Base-by-base conservation (phyloP, 2,329 filamentous ascomycete species). In the Malbranchea zuffiana region DNA sequence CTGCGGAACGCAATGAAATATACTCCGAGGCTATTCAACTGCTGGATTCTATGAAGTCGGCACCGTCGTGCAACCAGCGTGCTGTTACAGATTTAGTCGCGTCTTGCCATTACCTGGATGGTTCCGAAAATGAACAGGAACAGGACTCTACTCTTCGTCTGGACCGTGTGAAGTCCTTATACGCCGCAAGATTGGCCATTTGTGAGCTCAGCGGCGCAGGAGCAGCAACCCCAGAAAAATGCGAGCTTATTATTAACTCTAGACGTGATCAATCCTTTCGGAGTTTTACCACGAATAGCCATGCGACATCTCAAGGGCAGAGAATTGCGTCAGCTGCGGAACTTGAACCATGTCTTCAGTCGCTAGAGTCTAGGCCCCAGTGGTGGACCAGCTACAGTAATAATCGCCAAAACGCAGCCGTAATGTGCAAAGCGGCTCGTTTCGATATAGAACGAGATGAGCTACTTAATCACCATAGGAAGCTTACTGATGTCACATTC, bases 301-400 rank as follows among this genome's bases (percentile, higher is more conserved):
- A 33, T 8, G 8, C n/a, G 8, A 33, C 25, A 15, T 4, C 13
- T 16, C 24, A 12, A 7, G 7, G 24, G 6, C 21, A 23, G 6
- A 11, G 6, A 15, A 13, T 12, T 5, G 11, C 18, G 13, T n/a
- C 46, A n/a, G 32, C 35, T 4, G 46, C 55, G 17, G 33, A 55
- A 12, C 44, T 77, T 16, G 59, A 63, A 30, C 48, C 57, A 6
- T 82, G 77, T 46, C 55, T 77, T 3, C 62, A 58, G 30, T 66
- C 66, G 3, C 54, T 81, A 1, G 67, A 70, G 30, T 64, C 65
- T 12, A 63, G 68, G 16, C 65, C 69, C 1, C 73, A 75, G 29
- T 71, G 65, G 51, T 80, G 75, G 75, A 77, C 67, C 1, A 78
- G 74, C 16, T 81, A 75, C 57, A 74, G 71, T 46, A 77, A 76